These are phyloP conservation scores for Nemania diffusa DNA, from an alignment of 2,329 filamentous ascomycete species.

Conservation along the genomic window DNA sequence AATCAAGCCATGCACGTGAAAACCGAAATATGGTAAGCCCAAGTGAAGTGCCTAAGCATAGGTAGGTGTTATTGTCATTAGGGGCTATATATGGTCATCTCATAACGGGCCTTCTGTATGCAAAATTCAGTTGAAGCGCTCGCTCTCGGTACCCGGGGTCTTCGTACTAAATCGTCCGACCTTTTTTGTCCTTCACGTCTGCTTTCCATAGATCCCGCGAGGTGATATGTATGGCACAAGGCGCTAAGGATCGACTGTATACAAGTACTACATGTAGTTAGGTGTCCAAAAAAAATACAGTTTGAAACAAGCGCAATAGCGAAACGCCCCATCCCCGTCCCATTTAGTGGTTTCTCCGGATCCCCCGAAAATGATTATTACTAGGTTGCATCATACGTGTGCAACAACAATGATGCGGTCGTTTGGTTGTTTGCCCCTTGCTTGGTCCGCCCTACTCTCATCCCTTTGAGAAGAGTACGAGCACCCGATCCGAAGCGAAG, in stretches of 20 bases:
- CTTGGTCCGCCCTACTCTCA: not conserved
- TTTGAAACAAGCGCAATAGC: slow-evolving; percentile 22
- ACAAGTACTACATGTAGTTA: slow-evolving; percentile 19
- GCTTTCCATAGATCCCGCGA: slow-evolving; percentile 10
- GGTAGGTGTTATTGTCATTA: slow-evolving; percentile 37
- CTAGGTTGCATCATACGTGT: slow-evolving; percentile 14
- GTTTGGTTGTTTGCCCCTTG: not conserved
- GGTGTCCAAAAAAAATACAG: slow-evolving; percentile 21
- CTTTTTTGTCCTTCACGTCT: not conserved
- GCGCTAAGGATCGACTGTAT: slow-evolving; percentile 33
- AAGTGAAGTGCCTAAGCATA: slow-evolving; percentile 12
- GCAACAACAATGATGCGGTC: slow-evolving; percentile 22
- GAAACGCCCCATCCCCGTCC: slow-evolving; percentile 34
- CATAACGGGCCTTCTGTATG: slow-evolving; percentile 18
- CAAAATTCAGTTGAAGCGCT: slow-evolving; percentile 5
- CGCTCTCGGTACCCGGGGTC: not conserved
- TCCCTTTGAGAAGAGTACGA: not conserved
- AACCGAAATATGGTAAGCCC: not conserved
- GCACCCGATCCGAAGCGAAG: not conserved
- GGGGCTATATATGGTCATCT: slow-evolving; percentile 39
- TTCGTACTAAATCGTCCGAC: not conserved
- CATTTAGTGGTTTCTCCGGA: slow-evolving; percentile 19
- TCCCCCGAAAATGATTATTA: slow-evolving; percentile 28
- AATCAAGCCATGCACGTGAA: not conserved
- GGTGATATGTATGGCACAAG: slow-evolving; percentile 17